Base-by-base conservation (phyloP, 495 filamentous ascomycete genomes). In the Immersiella caudata region DNA sequence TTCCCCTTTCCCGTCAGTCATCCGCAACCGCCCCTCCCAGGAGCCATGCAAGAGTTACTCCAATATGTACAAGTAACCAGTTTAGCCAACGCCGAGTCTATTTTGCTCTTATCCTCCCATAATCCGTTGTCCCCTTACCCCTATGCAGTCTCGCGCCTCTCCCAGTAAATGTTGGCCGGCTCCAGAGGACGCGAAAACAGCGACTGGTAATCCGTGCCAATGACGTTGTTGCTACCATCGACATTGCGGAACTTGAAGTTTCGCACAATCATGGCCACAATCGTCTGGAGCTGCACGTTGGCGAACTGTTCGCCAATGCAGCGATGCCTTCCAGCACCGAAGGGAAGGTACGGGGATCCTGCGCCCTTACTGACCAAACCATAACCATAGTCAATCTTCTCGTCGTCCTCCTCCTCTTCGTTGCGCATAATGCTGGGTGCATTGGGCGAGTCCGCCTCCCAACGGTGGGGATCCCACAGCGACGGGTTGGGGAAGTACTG, bases 291-390 rank as follows among this genome's bases (percentile, higher is more conserved):
- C 78, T 99, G 94, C 68, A 97, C 83, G 75, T 96, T 96, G 64
- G 95, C 95, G 75, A 97, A 99, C 73, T 97, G 93, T 81, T 97
- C 95, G 56, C 95, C 95, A 73, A 99, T 97, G 77, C 95, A 99
- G 11, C 95, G 81, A 79, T 99, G 95, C 61, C 95, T 83, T 6
- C 95, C 95, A 0, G 93, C 95, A 1, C 95, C 95, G 74, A 99
- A 99, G 0, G 95, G 95, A 20, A 99, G 83, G 79, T 97, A 99
- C 1, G 95, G 94, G 57, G 89, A 93, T 27, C 80, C 81, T 6
- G 93, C 88, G 22, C 95, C 94, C 81, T 97, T 97, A 78, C 86
- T 91, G 60, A 97, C 88, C 29, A 93, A 80, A n/a, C 94, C 95
- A 77, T 96, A 97, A 29, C 94, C 95, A 73, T 97, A 97, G 72